Base-by-base conservation (phyloP, 441 rosid genomes). In the Eruca vesicaria region DNA sequence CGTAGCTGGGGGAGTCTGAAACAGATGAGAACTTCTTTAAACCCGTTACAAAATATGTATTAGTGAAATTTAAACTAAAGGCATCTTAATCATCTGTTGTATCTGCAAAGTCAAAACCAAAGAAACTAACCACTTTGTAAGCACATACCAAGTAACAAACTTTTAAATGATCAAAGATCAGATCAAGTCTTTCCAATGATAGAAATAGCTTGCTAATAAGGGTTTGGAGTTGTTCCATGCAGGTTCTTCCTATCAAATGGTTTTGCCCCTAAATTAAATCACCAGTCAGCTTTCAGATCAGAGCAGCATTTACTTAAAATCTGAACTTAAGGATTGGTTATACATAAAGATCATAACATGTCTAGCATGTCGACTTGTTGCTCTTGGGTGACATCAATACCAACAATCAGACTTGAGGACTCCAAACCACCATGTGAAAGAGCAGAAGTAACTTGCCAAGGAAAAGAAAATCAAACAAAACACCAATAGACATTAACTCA, bases 201-300 rank as follows among this genome's bases (percentile, higher is more conserved):
- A 33, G 92, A 82, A 68, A 92, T 92, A 6, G 97, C 97, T 81
- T 88, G n/a, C n/a, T n/a, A n/a, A n/a, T n/a, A n/a, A n/a, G n/a
- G n/a, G n/a, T n/a, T n/a, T n/a, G n/a, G n/a, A 50, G 71, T 84
- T 31, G 82, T 72, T 63, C 89, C 84, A 38, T 91, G 95, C 79
- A 91, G 79, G 78, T 93, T 88, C 71, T 64, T 55, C 38, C 84
- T 82, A 69, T 87, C 82, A 79, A 83, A 89, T 29, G 97, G 89
- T 78, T 87, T 87, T 5, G 84, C 78, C 41, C 97, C 93, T 91
- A 52, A 9, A 57, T 72, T 26, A 35, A n/a, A n/a, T n/a, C n/a
- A n/a, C n/a, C n/a, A n/a, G n/a, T n/a, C n/a, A n/a, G n/a, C n/a
- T n/a, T n/a, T n/a, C n/a, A n/a, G n/a, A n/a, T n/a, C n/a, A n/a